A percentile compares a stretch with the other conserved stretches of the same genome.
Evolutionary conservation across 108 stramenopile species (phyloP).

Genomic region (Epipyxis sp.): DNA sequence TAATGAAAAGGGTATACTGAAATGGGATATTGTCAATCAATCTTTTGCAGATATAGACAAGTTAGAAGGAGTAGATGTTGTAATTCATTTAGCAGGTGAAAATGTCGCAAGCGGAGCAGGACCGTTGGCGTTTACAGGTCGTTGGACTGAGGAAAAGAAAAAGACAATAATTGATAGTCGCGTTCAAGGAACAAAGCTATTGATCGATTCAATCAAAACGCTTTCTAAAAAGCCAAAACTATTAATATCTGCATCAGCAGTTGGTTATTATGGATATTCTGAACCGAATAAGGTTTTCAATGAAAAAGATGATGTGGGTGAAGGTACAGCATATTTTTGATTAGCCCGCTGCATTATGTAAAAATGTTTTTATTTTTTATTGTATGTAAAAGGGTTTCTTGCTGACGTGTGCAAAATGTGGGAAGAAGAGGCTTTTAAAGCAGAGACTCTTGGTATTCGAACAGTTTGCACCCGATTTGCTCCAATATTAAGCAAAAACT

Average conservation of each 20-base stretch:
- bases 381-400: constrained; percentile 26
- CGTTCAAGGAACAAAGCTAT: neutral
- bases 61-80: constrained; percentile 21
- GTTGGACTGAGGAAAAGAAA: constrained; percentile 33
- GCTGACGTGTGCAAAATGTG: constrained; percentile 25
- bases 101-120: constrained; percentile 18
- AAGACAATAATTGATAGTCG: constrained; percentile 24
- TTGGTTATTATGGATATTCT: neutral
- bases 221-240: neutral
- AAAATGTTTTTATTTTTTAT: too few relatives aligned
- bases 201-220: neutral
- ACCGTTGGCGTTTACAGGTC: constrained; percentile 19
- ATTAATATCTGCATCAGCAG: neutral
- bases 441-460: neutral
- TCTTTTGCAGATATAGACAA: neutral
- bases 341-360: too few relatives aligned
- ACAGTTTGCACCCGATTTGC: constrained; percentile 12
- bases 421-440: neutral
- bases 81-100: constrained; percentile 31
- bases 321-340: too few relatives aligned
- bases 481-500: neutral
- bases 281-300: neutral
- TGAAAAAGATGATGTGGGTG: neutral
- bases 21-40: constrained; percentile 1
- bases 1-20: neutral